Evolutionary conservation across 441 rosid species (phyloP).

Genomic region (Brassica balearica): DNA sequence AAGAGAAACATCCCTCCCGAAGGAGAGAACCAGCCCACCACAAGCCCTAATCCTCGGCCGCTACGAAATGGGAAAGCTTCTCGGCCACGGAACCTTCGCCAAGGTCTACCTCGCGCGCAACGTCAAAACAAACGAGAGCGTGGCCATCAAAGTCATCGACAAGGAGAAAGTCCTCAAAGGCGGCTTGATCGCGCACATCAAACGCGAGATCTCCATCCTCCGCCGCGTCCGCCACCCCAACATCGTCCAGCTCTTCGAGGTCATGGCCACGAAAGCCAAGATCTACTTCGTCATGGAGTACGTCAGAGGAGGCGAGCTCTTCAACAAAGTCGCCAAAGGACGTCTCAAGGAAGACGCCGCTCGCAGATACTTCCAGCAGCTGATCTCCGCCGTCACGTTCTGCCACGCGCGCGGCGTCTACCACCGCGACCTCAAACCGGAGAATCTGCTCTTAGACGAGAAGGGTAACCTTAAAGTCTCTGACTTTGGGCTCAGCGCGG

Average conservation of each 20-base stretch:
- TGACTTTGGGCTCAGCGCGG: conserved; percentile 86
- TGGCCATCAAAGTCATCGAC: conserved; percentile 85
- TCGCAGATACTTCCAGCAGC: conserved; percentile 79
- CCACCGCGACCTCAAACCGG: conserved; percentile 90
- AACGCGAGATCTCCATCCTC: conserved; percentile 88
- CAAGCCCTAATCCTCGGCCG: conserved; percentile 71
- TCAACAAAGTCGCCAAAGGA: conserved; percentile 88
- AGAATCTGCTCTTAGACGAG: conserved; percentile 76
- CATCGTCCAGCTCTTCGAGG: conserved; percentile 87
- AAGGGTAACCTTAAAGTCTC: conserved; percentile 86
- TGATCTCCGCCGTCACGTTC: conserved; percentile 78
- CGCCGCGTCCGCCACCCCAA: conserved; percentile 91
- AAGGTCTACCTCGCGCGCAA: conserved; percentile 85
- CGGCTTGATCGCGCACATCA: conserved; percentile 81
- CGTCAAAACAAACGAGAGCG: conserved; percentile 61
- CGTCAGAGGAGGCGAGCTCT: conserved; percentile 88
- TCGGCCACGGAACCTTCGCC: conserved; percentile 91
- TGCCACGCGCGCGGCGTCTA: conserved; percentile 89
- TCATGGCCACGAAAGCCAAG: conserved; percentile 95
- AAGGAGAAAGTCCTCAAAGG: conserved; percentile 63
- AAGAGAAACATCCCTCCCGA: conserved; percentile 29
- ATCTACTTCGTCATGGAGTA: conserved; percentile 94
- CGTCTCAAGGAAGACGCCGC: conserved; percentile 77
- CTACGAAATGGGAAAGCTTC: conserved; percentile 83
- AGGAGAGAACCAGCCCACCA: conserved; percentile 38